Conservation (phyloP, 192 early-diverging fungal species). For the Rhizoclosmatium globosum region DNA sequence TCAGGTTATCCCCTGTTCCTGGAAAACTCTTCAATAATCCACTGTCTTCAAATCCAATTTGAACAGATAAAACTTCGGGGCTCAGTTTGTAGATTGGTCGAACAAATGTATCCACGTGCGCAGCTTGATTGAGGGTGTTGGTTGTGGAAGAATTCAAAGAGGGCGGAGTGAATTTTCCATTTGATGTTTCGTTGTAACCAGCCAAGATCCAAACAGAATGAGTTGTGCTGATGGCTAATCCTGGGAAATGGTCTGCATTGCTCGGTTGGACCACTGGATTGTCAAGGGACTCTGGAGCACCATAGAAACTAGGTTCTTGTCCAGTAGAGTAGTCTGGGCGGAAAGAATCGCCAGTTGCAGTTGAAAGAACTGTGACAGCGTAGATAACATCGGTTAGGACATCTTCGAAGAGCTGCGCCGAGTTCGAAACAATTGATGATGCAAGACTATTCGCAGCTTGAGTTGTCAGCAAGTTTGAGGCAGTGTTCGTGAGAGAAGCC, state of each 20-base stretch:
- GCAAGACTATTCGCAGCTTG: slow-evolving; percentile 33
- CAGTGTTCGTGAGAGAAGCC: slow-evolving; percentile 36
- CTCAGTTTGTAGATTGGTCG: slow-evolving; percentile 34
- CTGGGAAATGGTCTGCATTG: slow-evolving; percentile 16
- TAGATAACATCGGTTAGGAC: slow-evolving; percentile 26
- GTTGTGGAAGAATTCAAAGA: slow-evolving; percentile 12
- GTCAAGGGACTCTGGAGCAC: slow-evolving; percentile 21
- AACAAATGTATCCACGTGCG: slow-evolving; percentile 40
- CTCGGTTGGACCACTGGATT: slow-evolving; percentile 17
- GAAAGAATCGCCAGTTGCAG: slow-evolving; percentile 24
- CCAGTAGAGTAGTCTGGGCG: slow-evolving; percentile 27
- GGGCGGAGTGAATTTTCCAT: slow-evolving; percentile 33
- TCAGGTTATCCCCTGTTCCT: slow-evolving; percentile 25
- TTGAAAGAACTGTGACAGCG: slow-evolving; percentile 7
- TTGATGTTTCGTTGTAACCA: slow-evolving; percentile 2
- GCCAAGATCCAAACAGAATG: slow-evolving; percentile 40
- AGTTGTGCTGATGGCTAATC: slow-evolving; percentile 22
- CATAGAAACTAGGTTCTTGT: slow-evolving; percentile 32
- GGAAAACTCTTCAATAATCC: slow-evolving; percentile 43
- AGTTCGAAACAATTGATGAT: slow-evolving; percentile 19
- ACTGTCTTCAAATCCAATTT: slow-evolving; percentile 42
- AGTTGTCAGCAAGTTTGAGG: slow-evolving; percentile 34
- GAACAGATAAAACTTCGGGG: slow-evolving; percentile 29
- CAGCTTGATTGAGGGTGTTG: slow-evolving; percentile 31
- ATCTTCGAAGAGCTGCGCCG: slow-evolving; percentile 39